Evolutionary conservation across 768 basidiomycete species (phyloP), one percentile per base, ranked within the genome.

Genomic region (Podaxis sp.): DNA sequence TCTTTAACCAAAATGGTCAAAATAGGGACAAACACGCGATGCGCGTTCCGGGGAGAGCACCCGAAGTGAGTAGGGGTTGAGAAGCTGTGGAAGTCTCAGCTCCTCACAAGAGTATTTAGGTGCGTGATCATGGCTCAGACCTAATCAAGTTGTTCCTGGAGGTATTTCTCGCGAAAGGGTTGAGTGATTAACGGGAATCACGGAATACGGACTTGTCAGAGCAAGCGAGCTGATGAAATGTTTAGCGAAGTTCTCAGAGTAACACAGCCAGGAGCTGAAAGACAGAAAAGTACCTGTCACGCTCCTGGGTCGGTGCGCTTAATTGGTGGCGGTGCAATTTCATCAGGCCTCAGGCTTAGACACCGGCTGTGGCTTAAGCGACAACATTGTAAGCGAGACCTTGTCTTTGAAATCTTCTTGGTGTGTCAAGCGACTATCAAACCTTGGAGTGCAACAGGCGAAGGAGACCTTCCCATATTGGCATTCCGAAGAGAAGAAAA

Each of bases 191-290:
- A 62, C 53, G 28, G 28, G 40, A 52, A 62, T 62, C 61, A 52
- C 53, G 44, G 61, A 39, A 36, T 13, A 55, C 59, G 59, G 61
- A 55, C 39, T 44, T 62, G 48, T 51, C 36, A 44, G 39, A 44
- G 44, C 53, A 62, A 62, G 61, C 61, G 61, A 62, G 53, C 17
- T 62, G 52, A 62, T 54, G 42, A 42, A 5, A 8, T 52, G 26
- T 44, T 46, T 55, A 55, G 61, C 61, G 61, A 55, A 44, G 61
- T 55, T 55, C 59, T n/a, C 61, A 62, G 46, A 55, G 61, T 55
- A 62, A 62, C 61, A 63, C 61, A 63, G 55, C 54, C 55, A 63
- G 55, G 54, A 56, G 33, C 46, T 63, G 13, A 33, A 17, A 15
- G 53, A 62, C 59, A 36, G 59, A 53, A 44, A 28, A 28, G 52